Conservation (phyloP, 2,329 filamentous ascomycete species). For the Aspergillus eucalypticola region DNA sequence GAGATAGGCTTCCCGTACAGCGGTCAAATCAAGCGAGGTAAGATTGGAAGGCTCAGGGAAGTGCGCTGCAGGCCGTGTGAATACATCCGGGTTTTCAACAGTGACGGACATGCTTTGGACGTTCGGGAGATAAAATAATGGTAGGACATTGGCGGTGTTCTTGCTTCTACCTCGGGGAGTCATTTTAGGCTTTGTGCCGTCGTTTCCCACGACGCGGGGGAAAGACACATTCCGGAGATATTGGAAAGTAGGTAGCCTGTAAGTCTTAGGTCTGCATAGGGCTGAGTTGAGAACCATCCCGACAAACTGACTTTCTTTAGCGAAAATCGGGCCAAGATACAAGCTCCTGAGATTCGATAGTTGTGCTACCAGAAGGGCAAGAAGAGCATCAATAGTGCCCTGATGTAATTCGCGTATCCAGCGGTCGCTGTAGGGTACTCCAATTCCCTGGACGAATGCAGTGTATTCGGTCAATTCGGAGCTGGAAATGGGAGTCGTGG, state of each 20-base stretch:
- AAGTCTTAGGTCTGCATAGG: background rate
- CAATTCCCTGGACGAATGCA: slow-evolving; percentile 9
- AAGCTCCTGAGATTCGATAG: slow-evolving; percentile 18
- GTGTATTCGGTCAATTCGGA: slow-evolving; percentile 8
- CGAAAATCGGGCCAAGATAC: slow-evolving; percentile 13
- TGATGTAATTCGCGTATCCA: slow-evolving; percentile 20
- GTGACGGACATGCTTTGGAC: slow-evolving; percentile 17
- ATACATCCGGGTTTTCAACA: slow-evolving; percentile 20
- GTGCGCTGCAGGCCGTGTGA: slow-evolving; percentile 17
- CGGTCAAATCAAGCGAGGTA: slow-evolving; percentile 14
- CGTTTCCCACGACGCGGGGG: background rate
- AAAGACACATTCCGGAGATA: slow-evolving; percentile 10
- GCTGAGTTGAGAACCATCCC: slow-evolving; percentile 17
- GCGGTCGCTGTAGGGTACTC: slow-evolving; percentile 9
- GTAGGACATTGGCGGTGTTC: slow-evolving; percentile 19
- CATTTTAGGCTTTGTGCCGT: background rate
- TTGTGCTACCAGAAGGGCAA: slow-evolving; percentile 22
- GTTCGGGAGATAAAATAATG: slow-evolving; percentile 23
- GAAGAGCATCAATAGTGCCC: slow-evolving; percentile 20
- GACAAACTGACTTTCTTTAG: slow-evolving; percentile 11
- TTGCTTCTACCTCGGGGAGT: background rate
- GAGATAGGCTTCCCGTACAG: slow-evolving; percentile 15
- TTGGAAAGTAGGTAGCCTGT: slow-evolving; percentile 12
- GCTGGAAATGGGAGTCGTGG: slow-evolving; percentile 5
- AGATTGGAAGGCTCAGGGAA: slow-evolving; percentile 8